phyloP scores from a whole-genome alignment of 2,329 filamentous ascomycete species.

The Botryotinia convoluta region DNA sequence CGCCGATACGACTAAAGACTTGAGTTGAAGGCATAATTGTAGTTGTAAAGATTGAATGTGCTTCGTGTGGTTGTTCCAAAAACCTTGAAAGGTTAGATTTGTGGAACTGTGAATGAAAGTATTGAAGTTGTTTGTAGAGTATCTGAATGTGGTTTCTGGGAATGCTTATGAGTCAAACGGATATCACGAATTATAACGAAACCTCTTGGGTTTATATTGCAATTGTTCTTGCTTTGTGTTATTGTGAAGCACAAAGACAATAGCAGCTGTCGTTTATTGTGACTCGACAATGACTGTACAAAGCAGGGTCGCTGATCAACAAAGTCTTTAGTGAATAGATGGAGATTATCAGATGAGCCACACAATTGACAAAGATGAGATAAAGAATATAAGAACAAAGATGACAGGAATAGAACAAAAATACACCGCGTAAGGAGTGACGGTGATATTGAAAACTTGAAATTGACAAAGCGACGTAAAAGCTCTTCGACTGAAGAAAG shows the following conservation, averaged over 20 bases:
- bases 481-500: slow-evolving; percentile 3
- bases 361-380: background rate
- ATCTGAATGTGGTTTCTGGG: slow-evolving; percentile 8
- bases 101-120: slow-evolving; percentile 8
- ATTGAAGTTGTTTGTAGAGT: background rate
- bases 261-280: background rate
- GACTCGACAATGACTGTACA: background rate
- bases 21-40: slow-evolving; percentile 29
- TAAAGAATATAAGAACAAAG: background rate
- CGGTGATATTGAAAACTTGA: slow-evolving; percentile 21
- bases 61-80: background rate
- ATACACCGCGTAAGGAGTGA: slow-evolving; percentile 39
- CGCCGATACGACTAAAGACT: slow-evolving; percentile 33
- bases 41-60: background rate
- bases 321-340: background rate
- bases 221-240: slow-evolving; percentile 1
- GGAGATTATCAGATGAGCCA: background rate
- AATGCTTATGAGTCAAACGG: background rate
- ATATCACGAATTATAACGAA: background rate
- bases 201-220: slow-evolving; percentile 2
- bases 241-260: slow-evolving; percentile 8
- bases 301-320: background rate
- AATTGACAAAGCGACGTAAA: slow-evolving; percentile 9
- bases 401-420: slow-evolving; percentile 20
- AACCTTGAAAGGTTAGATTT: background rate